Evolutionary conservation across 2,329 filamentous ascomycete species (phyloP).

Genomic region (Phialophora expanda): DNA sequence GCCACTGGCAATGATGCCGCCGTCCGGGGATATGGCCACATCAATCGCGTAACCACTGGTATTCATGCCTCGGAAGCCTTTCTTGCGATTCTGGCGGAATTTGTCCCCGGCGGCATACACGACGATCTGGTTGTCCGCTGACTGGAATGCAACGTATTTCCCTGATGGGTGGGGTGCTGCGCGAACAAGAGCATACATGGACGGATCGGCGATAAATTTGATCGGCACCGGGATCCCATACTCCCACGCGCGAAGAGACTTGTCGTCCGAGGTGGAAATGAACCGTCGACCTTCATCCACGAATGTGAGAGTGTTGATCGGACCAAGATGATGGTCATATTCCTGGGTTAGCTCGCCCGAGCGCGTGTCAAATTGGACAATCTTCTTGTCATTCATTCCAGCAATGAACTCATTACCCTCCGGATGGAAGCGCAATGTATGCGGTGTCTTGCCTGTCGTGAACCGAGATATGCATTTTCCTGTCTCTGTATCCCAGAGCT

Average conservation of each 20-base stretch:
- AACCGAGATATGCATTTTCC: constrained; percentile 87
- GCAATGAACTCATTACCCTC: constrained; percentile 88
- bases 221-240: constrained; percentile 98
- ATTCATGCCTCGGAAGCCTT: constrained; percentile 94
- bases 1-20: constrained; percentile 85
- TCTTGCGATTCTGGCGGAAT: constrained; percentile 97
- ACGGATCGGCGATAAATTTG: constrained; percentile 95
- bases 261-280: constrained; percentile 97
- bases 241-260: constrained; percentile 94
- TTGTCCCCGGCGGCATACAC: constrained; percentile 94
- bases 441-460: constrained; percentile 91
- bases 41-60: constrained; percentile 93
- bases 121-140: constrained; percentile 92
- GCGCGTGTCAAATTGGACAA: constrained; percentile 92
- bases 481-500: constrained; percentile 97
- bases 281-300: constrained; percentile 93
- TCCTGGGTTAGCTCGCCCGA: constrained; percentile 86
- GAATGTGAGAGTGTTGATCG: constrained; percentile 96
- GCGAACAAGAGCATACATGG: constrained; percentile 96
- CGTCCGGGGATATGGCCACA: constrained; percentile 84
- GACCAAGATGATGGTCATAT: constrained; percentile 97
- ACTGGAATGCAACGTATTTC: constrained; percentile 94
- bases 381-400: constrained; percentile 99
- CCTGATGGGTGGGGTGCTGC: constrained; percentile 82
- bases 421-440: constrained; percentile 93